A percentile compares a stretch with the other conserved stretches of the same genome.
Conservation (phyloP, 2,329 filamentous ascomycete genomes). For the Podosphaera xanthii region DNA sequence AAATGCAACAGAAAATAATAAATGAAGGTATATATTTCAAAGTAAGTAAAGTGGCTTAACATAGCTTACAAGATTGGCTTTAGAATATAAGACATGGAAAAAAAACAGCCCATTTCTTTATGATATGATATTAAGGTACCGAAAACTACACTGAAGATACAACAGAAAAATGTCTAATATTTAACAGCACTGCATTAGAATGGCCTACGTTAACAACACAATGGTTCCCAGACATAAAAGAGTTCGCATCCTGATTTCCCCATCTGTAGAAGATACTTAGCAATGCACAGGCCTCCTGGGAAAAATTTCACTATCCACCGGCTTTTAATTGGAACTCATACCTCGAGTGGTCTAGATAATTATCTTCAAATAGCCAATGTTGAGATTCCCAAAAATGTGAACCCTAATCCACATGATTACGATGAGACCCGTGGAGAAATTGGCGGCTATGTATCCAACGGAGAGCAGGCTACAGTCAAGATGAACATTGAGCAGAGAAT, state of each 20-base stretch:
- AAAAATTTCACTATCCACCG: conserved; percentile 77
- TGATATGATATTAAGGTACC: conserved; percentile 74
- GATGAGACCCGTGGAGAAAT: conserved; percentile 85
- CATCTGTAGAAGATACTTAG: background rate
- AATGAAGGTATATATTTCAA: conserved; percentile 50
- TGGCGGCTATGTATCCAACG: conserved; percentile 61
- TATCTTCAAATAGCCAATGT: conserved; percentile 89
- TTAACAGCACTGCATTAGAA: conserved; percentile 57
- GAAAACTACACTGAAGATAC: background rate
- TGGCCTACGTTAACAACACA: conserved; percentile 96
- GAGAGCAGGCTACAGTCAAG: conserved; percentile 51
- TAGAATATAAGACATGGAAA: conserved; percentile 99
- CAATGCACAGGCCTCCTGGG: conserved; percentile 36
- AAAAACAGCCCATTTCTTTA: conserved; percentile 98
- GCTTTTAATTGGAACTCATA: conserved; percentile 83
- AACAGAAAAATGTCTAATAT: background rate
- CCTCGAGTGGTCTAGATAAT: conserved; percentile 63
- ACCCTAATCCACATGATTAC: conserved; percentile 60
- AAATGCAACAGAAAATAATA: conserved; percentile 65
- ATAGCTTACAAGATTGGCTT: conserved; percentile 1
- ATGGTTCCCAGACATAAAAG: conserved; percentile 91
- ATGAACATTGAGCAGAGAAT: conserved; percentile 92
- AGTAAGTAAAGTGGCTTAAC: background rate
- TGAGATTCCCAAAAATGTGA: conserved; percentile 61
- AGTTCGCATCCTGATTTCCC: conserved; percentile 21